phyloP scores from a whole-genome alignment of 2,329 filamentous ascomycete genomes.

The Xylaria arbuscula region DNA sequence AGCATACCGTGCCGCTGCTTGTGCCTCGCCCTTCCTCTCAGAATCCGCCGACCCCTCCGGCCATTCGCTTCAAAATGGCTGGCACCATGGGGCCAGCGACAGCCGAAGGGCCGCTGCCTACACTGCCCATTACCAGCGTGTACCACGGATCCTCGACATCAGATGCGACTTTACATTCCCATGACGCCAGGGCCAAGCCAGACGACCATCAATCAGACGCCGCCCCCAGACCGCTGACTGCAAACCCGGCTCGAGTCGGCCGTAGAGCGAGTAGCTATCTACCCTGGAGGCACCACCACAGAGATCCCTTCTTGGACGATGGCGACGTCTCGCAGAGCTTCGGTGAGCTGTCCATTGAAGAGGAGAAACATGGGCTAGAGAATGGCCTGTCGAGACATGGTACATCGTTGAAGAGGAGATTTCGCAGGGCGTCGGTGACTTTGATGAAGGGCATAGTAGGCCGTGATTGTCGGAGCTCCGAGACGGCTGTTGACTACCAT shows the following conservation, averaged over 20 bases:
- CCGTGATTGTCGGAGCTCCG: conserved; percentile 54
- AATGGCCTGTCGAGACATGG: conserved; percentile 34
- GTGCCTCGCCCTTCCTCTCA: background rate
- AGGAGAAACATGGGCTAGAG: conserved; percentile 39
- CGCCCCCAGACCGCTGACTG: conserved; percentile 44
- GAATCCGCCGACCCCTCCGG: conserved; percentile 15
- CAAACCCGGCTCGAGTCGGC: conserved; percentile 53
- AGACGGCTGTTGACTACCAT: conserved; percentile 44
- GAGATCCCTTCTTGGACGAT: conserved; percentile 53
- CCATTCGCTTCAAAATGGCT: conserved; percentile 16
- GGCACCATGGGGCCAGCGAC: conserved; percentile 40
- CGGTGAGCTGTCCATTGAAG: conserved; percentile 44
- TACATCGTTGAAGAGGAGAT: conserved; percentile 59
- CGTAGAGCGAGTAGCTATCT: conserved; percentile 63
- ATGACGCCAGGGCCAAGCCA: conserved; percentile 46
- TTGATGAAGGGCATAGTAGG: conserved; percentile 64
- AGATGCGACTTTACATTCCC: conserved; percentile 47
- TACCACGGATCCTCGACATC: conserved; percentile 43
- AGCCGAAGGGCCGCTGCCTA: conserved; percentile 39
- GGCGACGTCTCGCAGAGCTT: conserved; percentile 48
- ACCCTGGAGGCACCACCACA: conserved; percentile 60
- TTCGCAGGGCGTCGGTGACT: conserved; percentile 67
- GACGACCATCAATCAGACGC: conserved; percentile 42
- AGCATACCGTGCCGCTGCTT: conserved; percentile 12
- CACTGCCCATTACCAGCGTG: conserved; percentile 35